Evolutionary conservation across 1,284 basidiomycete genomes (phyloP), one percentile per base, ranked within the genome.

Genomic region (Apiotrichum gamsii): DNA sequence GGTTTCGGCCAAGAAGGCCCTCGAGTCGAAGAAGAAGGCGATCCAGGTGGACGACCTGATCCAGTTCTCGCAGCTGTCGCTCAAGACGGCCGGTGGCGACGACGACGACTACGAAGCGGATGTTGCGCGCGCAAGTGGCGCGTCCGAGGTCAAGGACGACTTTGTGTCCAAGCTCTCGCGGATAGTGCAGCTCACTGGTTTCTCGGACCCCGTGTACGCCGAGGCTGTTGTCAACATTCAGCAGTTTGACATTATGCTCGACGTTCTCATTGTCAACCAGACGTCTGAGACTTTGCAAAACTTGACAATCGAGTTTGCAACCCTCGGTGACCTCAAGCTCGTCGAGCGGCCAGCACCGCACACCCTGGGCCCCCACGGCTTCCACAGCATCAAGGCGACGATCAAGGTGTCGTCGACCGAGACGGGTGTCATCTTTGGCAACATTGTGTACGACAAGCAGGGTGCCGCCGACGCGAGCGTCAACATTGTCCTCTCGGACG

Each of bases 191-290:
- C 82, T 98, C 34, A 98, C 95, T 37, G 90, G 93, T 25, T 98
- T 98, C 78, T 97, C 93, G 20, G 95, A 98, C 67, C 90, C 94
- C 2, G 90, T 98, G 51, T 98, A 98, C 63, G 93, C 94, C 5
- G 95, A 99, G 70, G 94, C 94, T 1, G 93, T 93, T 61, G 93
- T 98, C 61, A 95, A 94, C 70, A 90, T 98, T 67, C 90, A 97
- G 61, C 91, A 94, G 44, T 98, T 98, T 68, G 95, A 99, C 72
- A 97, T 99, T 61, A 75, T 93, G 44, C 81, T 96, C 4, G 94
- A 98, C 63, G 90, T 98, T 16, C 79, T 99, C 5, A 82, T 98
- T 19, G 94, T 98, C 72, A 98, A 99, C 71, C 95, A 98, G 74
- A 95, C 93, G 0, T 70, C 82, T 23, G 87, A 95, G 67, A 98